phyloP scores from a whole-genome alignment of 129 eudicot genomes.

The Centella asiatica region DNA sequence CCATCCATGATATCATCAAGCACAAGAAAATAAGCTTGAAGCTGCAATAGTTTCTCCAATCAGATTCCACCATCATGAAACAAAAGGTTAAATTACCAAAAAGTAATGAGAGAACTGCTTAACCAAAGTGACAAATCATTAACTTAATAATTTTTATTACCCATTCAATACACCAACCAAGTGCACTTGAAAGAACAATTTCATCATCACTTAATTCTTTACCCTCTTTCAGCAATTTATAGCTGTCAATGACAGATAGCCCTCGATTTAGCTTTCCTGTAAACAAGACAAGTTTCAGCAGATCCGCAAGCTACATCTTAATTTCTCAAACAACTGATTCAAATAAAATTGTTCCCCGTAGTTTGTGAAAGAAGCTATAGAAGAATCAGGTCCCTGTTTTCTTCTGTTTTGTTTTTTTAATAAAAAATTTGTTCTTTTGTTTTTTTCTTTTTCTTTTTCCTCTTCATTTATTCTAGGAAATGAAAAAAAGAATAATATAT shows the following conservation, averaged over 20 bases:
- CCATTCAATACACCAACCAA: conserved; percentile 70
- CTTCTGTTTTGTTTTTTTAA: not conserved
- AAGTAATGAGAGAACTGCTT: not conserved
- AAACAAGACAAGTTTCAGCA: conserved; percentile 3
- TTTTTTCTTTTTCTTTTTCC: no score
- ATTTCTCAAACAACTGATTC: not conserved
- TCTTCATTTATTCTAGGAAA: no score
- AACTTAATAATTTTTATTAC: conserved; percentile 5
- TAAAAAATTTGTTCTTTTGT: not conserved
- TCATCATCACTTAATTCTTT: conserved; percentile 63
- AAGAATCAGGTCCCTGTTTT: not conserved
- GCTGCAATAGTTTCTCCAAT: conserved; percentile 33
- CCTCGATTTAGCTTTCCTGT: conserved; percentile 89
- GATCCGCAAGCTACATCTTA: not conserved
- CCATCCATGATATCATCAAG: conserved; percentile 85
- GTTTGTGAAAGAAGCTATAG: not conserved
- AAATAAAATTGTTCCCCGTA: not conserved
- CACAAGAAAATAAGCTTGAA: conserved; percentile 91
- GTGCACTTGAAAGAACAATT: conserved; percentile 44
- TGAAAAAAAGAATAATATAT: no score
- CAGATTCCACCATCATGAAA: conserved; percentile 5
- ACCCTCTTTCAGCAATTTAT: conserved; percentile 64
- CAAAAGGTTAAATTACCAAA: conserved; percentile 5
- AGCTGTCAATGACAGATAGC: conserved; percentile 85
- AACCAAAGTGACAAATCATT: not conserved